Conservation (phyloP, 768 basidiomycete genomes). For the Boletus rubescentipes region DNA sequence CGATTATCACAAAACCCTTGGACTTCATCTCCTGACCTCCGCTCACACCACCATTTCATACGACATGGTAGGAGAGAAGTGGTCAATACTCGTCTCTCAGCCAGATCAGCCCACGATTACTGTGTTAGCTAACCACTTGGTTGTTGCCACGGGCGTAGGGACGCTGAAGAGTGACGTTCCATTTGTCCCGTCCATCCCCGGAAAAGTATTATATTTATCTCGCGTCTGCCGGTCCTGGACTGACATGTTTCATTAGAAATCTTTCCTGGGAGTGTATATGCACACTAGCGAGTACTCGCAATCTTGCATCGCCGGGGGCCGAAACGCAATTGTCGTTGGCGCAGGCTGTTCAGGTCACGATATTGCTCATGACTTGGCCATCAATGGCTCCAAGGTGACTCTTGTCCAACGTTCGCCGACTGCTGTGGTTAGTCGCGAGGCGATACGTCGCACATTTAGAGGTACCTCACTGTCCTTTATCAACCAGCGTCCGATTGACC, state of each 20-base stretch:
- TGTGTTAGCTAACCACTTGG: background rate
- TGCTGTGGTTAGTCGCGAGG: background rate
- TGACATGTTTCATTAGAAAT: background rate
- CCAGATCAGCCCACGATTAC: background rate
- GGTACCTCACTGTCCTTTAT: background rate
- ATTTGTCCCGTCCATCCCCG: background rate
- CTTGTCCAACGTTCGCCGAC: background rate
- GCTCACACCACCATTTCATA: background rate
- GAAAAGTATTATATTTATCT: background rate
- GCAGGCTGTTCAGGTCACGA: background rate
- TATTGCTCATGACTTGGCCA: background rate
- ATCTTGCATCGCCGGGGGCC: background rate
- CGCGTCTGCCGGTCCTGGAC: background rate
- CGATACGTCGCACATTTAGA: background rate
- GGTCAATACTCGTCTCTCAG: background rate
- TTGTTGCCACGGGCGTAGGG: background rate
- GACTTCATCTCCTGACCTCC: background rate
- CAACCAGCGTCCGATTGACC: too few relatives aligned
- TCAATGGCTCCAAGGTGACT: background rate
- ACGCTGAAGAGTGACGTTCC: background rate
- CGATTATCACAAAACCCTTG: too few relatives aligned
- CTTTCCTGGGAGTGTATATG: background rate
- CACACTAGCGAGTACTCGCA: background rate
- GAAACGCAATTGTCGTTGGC: background rate
- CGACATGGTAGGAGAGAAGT: background rate